Evolutionary conservation across 257 asterid species (phyloP).

Genomic region (Capsicum pubescens): DNA sequence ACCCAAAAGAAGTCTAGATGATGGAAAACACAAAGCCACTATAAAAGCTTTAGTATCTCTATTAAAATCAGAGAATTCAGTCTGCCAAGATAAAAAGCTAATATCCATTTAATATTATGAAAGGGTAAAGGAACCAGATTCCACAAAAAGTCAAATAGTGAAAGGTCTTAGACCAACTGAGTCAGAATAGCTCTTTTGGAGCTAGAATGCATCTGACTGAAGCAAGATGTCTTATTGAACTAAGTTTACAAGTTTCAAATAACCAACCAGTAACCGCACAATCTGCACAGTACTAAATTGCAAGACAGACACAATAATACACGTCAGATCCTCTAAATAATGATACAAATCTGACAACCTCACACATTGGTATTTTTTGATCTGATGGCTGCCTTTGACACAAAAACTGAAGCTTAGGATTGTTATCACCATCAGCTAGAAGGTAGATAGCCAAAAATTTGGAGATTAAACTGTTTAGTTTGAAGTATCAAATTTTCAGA

Average conservation of each 20-base stretch:
- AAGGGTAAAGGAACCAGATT: background rate
- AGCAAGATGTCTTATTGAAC: background rate
- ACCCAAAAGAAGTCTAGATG: background rate
- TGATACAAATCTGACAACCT: background rate
- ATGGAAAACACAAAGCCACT: background rate
- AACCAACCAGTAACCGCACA: background rate
- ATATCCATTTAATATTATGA: background rate
- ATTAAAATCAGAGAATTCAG: background rate
- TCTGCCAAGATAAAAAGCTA: constrained; percentile 13
- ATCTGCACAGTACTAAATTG: background rate
- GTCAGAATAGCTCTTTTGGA: constrained; percentile 2
- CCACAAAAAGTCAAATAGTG: background rate
- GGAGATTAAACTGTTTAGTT: background rate
- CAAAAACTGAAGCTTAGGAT: background rate
- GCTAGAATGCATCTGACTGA: background rate
- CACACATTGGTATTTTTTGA: background rate
- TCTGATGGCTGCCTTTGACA: background rate
- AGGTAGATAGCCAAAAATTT: background rate
- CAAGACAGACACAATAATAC: background rate
- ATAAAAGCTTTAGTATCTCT: background rate
- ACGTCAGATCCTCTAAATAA: background rate
- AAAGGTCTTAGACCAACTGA: background rate
- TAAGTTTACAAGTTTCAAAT: background rate
- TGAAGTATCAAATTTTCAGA: background rate
- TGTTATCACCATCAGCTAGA: background rate